Percentiles rank a stretch among this genome's conserved stretches.
phyloP scores from a whole-genome alignment of 2,329 filamentous ascomycete genomes.

The Chaetomiaceae sp. region DNA sequence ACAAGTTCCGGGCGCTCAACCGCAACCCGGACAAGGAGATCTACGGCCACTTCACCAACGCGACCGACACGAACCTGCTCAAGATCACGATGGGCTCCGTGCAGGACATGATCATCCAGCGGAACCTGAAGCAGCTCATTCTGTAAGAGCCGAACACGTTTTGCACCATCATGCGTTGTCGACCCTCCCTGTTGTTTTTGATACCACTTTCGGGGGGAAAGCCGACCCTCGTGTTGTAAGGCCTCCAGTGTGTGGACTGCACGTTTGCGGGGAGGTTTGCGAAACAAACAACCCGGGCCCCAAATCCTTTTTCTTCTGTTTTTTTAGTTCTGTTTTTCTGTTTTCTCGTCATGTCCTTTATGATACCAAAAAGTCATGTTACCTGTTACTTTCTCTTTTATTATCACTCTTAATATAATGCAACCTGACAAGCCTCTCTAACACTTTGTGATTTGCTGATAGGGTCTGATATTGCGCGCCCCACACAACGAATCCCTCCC shows the following conservation, averaged over 20 bases:
- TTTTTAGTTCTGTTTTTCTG: background rate
- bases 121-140: conserved; percentile 75
- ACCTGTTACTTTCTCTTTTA: background rate
- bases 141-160: conserved; percentile 46
- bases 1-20: conserved; percentile 75
- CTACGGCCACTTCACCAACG: conserved; percentile 59
- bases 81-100: conserved; percentile 85
- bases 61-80: conserved; percentile 66
- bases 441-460: conserved; percentile 8
- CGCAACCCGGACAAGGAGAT: conserved; percentile 61
- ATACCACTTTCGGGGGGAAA: background rate
- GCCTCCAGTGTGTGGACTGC: conserved; percentile 4
- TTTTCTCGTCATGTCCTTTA: background rate
- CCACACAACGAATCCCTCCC: background rate
- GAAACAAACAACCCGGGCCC: background rate
- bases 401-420: background rate
- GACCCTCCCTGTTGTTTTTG: background rate
- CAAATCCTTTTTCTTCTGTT: background rate
- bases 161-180: background rate
- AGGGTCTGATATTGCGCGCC: conserved; percentile 10
- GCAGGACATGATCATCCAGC: conserved; percentile 83
- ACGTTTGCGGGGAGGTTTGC: background rate
- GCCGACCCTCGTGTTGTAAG: conserved; percentile 4
- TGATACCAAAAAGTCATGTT: conserved; percentile 5
- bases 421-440: no score